These are phyloP conservation scores for Botrytis porri DNA, from an alignment of 2,329 filamentous ascomycete species.

Conservation along the genomic window DNA sequence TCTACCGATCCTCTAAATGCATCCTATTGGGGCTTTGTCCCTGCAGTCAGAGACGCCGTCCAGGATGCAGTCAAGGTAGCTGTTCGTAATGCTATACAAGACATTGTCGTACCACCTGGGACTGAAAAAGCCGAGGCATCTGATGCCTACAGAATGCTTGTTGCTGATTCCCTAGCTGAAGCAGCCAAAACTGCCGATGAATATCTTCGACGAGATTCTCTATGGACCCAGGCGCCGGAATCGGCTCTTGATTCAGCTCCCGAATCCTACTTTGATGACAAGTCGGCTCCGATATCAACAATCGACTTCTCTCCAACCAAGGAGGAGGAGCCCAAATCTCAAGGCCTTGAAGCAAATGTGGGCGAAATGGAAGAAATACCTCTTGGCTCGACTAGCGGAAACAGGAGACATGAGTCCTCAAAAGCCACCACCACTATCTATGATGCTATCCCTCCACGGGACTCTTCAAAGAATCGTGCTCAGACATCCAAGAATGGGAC, in stretches of 20 bases:
- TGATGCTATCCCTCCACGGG: slow-evolving; percentile 14
- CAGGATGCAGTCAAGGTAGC: slow-evolving; percentile 34
- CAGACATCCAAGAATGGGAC: slow-evolving; percentile 9
- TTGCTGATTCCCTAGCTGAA: slow-evolving; percentile 30
- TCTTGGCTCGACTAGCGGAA: slow-evolving; percentile 12
- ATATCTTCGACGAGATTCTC: slow-evolving; percentile 28
- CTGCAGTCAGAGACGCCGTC: slow-evolving; percentile 31
- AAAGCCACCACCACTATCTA: slow-evolving; percentile 11
- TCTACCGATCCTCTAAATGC: slow-evolving; percentile 26
- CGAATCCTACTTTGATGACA: neutral
- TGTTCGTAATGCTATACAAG: slow-evolving; percentile 32
- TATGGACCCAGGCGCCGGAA: slow-evolving; percentile 23
- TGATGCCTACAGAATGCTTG: slow-evolving; percentile 29
- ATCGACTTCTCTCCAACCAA: neutral
- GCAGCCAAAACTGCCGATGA: slow-evolving; percentile 31
- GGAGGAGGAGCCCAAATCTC: neutral
- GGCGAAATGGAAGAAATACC: slow-evolving; percentile 19
- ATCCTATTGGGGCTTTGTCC: slow-evolving; percentile 35
- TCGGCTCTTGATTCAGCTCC: neutral
- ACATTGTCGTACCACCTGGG: slow-evolving; percentile 27
- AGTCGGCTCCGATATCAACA: neutral
- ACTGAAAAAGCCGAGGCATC: slow-evolving; percentile 26
- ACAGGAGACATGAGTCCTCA: slow-evolving; percentile 20
- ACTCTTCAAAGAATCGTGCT: slow-evolving; percentile 28
- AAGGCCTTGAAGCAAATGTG: neutral